phyloP scores from a whole-genome alignment of 2,329 filamentous ascomycete genomes.

The Hirsutella thompsonii region DNA sequence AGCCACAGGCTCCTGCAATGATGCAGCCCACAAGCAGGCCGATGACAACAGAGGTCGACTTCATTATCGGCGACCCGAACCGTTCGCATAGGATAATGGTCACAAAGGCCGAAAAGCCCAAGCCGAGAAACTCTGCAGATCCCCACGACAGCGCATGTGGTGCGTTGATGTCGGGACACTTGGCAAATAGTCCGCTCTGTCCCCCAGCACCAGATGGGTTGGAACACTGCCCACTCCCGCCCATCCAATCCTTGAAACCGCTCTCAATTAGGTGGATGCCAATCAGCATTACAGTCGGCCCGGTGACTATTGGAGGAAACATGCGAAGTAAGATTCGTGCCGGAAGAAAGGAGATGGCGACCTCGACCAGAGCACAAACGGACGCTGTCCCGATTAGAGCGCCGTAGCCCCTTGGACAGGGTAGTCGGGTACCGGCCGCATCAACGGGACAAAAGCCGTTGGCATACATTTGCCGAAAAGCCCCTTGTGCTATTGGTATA shows the following conservation, averaged over 20 bases:
- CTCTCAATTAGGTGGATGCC: constrained; percentile 59
- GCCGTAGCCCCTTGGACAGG: constrained; percentile 67
- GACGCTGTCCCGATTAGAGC: constrained; percentile 56
- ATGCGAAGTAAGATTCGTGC: constrained; percentile 55
- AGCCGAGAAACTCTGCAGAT: constrained; percentile 61
- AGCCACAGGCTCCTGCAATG: constrained; percentile 64
- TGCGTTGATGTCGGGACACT: constrained; percentile 55
- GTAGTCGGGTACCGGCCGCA: constrained; percentile 49
- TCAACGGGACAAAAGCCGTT: constrained; percentile 54
- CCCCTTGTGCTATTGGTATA: constrained; percentile 41
- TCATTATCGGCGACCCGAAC: constrained; percentile 76
- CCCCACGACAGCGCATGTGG: constrained; percentile 68
- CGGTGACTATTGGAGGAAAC: constrained; percentile 69
- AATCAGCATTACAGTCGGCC: constrained; percentile 58
- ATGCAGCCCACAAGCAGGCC: constrained; percentile 66
- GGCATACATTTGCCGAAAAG: constrained; percentile 64
- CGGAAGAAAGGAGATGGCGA: constrained; percentile 62
- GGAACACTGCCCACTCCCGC: constrained; percentile 51
- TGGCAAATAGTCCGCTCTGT: constrained; percentile 32
- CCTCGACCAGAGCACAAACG: constrained; percentile 54
- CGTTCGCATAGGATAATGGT: constrained; percentile 72
- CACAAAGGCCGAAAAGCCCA: constrained; percentile 69
- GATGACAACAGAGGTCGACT: constrained; percentile 62
- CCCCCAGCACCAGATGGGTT: constrained; percentile 29
- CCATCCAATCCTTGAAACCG: constrained; percentile 68